Conservation (phyloP, 441 rosid species). For the Metrosideros polymorpha region DNA sequence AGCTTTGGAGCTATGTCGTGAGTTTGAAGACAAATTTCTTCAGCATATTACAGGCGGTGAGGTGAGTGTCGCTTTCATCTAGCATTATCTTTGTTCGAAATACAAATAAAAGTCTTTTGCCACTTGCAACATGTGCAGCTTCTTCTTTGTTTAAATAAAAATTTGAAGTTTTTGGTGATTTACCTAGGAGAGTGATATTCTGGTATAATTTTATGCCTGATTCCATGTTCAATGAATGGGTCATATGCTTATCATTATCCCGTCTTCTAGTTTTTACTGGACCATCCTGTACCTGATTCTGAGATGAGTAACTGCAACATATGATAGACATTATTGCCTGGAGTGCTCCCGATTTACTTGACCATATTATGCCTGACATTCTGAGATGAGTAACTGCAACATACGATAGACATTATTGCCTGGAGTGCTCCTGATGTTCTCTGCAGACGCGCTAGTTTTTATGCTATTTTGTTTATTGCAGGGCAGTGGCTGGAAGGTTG, state of each 20-base stretch:
- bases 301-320: background rate
- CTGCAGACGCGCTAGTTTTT: background rate
- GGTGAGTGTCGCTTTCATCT: constrained; percentile 36
- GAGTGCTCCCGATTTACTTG: background rate
- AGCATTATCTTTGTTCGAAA: background rate
- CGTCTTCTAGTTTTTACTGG: background rate
- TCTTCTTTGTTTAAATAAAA: background rate
- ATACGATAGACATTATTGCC: background rate
- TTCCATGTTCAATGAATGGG: background rate
- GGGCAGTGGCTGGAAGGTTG: constrained; percentile 98
- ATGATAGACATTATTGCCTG: background rate
- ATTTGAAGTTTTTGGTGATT: background rate
- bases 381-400: background rate
- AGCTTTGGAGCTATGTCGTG: constrained; percentile 96
- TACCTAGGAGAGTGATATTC: background rate
- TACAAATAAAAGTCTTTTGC: background rate
- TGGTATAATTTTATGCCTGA: background rate
- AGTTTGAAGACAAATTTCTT: constrained; percentile 95
- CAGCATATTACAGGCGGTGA: constrained; percentile 80
- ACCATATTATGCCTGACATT: background rate
- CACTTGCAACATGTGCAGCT: background rate
- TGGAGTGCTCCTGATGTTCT: background rate
- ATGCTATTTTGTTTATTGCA: constrained; percentile 12
- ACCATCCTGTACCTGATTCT: background rate
- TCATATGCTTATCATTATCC: background rate